Conservation (phyloP, 768 basidiomycete species). For the Dictyophora rubrovolvata region DNA sequence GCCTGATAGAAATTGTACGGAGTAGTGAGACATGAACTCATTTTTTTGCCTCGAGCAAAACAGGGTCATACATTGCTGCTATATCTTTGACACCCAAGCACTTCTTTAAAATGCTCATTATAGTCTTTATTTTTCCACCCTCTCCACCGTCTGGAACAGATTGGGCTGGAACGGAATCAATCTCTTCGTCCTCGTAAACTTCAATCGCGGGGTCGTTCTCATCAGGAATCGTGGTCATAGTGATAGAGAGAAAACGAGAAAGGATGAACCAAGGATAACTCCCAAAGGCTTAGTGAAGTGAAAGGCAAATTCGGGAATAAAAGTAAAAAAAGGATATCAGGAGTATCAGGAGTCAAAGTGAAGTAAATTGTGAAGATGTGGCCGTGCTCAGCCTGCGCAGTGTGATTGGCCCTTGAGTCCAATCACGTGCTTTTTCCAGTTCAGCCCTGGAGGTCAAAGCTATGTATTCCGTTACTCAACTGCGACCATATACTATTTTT, state of each 20-base stretch:
- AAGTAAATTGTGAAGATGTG: no score
- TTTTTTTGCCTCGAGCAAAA: background rate
- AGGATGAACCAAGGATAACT: background rate
- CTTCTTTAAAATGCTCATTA: slow-evolving; percentile 82
- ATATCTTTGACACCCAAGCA: slow-evolving; percentile 92
- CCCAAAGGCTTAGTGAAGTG: background rate
- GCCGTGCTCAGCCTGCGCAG: background rate
- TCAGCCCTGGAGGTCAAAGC: background rate
- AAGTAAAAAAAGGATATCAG: background rate
- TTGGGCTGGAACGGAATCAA: slow-evolving; percentile 53
- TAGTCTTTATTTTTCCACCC: slow-evolving; percentile 90
- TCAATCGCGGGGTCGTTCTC: slow-evolving; percentile 33
- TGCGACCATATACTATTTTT: no score
- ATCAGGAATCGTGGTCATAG: background rate
- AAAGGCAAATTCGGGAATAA: background rate
- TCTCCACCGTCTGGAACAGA: slow-evolving; percentile 67
- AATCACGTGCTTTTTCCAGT: background rate
- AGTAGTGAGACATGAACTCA: background rate
- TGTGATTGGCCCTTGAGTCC: background rate
- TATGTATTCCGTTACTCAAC: no score
- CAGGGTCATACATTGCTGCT: slow-evolving; percentile 67
- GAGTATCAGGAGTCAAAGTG: no score
- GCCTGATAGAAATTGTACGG: slow-evolving; percentile 36
- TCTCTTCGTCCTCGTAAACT: slow-evolving; percentile 14
- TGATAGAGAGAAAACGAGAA: background rate